Conservation (phyloP, 768 basidiomycete genomes). For the Amyloporia xantha region DNA sequence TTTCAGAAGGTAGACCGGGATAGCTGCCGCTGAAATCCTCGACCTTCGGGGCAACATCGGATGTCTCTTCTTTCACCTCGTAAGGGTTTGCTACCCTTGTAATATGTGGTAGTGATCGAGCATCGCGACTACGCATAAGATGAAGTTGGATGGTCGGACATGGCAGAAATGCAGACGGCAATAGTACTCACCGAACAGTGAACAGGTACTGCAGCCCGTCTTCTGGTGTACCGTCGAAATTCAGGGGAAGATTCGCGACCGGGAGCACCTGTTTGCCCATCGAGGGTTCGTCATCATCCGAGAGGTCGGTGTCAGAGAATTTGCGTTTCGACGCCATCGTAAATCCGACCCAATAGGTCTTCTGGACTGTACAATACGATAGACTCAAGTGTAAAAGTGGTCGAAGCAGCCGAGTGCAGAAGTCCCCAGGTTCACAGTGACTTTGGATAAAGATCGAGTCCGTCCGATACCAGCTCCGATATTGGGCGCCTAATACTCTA, state of each 20-base stretch:
- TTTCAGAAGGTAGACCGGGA: constrained; percentile 48
- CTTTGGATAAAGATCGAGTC: neutral
- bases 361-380: neutral
- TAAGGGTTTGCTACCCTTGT: constrained; percentile 69
- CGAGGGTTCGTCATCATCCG: constrained; percentile 53
- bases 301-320: constrained; percentile 40
- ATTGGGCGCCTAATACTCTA: no score
- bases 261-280: constrained; percentile 71
- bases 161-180: constrained; percentile 8
- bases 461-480: neutral
- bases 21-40: constrained; percentile 7
- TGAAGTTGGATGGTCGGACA: neutral
- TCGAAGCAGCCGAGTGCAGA: no score
- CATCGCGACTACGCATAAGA: constrained; percentile 52
- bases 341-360: no score
- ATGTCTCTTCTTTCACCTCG: constrained; percentile 30
- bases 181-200: constrained; percentile 55
- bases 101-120: constrained; percentile 54
- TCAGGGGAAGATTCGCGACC: constrained; percentile 69
- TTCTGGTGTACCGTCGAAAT: constrained; percentile 57
- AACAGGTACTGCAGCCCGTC: constrained; percentile 81
- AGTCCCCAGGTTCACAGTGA: no score
- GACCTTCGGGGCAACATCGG: constrained; percentile 9
- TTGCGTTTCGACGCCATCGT: constrained; percentile 43
- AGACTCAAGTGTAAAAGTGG: neutral